Conservation (phyloP, 768 basidiomycete species). For the Agrocybe praecox region DNA sequence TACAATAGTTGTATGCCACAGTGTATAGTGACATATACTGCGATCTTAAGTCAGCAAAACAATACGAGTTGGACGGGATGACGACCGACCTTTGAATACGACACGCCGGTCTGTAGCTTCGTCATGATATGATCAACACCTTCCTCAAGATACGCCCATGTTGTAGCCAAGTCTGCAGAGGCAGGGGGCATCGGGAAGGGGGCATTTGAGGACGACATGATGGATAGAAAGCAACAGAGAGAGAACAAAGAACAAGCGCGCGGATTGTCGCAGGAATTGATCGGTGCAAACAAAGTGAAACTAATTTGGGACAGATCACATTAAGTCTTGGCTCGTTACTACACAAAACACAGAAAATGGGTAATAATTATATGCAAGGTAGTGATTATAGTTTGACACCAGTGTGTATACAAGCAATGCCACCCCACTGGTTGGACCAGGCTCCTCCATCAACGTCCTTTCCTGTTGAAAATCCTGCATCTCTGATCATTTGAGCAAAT, state of each 20-base stretch:
- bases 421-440: constrained; percentile 86
- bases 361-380: not conserved
- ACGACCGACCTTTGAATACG: constrained; percentile 63
- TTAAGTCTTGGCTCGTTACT: no score
- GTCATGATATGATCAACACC: constrained; percentile 93
- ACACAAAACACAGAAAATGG: no score
- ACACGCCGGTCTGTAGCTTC: constrained; percentile 85
- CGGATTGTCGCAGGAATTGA: constrained; percentile 15
- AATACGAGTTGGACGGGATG: not conserved
- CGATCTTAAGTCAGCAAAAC: constrained; percentile 11
- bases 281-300: constrained; percentile 30
- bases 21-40: constrained; percentile 91
- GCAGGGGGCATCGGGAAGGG: constrained; percentile 63
- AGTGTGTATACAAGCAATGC: constrained; percentile 83
- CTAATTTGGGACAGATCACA: constrained; percentile 12
- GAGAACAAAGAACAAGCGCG: constrained; percentile 8
- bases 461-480: constrained; percentile 81
- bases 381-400: constrained; percentile 71
- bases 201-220: constrained; percentile 32
- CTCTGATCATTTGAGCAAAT: constrained; percentile 87
- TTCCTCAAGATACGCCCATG: constrained; percentile 87
- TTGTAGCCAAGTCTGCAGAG: constrained; percentile 76
- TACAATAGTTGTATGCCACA: constrained; percentile 98
- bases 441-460: constrained; percentile 78
- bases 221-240: constrained; percentile 28